Evolutionary conservation across 2,329 filamentous ascomycete species (phyloP).

Genomic region (Fusarium drepaniforme): DNA sequence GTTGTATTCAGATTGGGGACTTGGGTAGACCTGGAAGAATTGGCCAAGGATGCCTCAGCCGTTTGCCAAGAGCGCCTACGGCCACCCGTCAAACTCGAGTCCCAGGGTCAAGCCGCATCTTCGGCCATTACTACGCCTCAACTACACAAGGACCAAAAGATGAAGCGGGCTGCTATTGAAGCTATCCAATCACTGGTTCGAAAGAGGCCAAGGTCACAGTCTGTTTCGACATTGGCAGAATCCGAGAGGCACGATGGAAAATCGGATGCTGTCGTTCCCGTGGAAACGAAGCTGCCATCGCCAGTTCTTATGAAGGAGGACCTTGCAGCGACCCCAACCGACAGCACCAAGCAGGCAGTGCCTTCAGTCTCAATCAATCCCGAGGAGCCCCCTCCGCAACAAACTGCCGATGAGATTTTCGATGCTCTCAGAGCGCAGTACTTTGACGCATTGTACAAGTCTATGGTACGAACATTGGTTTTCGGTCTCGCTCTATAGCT

Average conservation of each 20-base stretch:
- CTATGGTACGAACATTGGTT: constrained; percentile 63
- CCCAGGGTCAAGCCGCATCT: constrained; percentile 32
- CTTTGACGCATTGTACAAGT: constrained; percentile 71
- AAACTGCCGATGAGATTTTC: constrained; percentile 65
- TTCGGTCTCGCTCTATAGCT: not conserved
- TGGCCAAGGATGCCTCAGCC: constrained; percentile 63
- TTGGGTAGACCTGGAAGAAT: constrained; percentile 72
- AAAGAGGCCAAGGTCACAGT: constrained; percentile 61
- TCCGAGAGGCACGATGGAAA: constrained; percentile 32
- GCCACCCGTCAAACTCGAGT: constrained; percentile 29
- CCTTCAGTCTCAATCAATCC: constrained; percentile 6
- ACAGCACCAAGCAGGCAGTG: not conserved
- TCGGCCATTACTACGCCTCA: constrained; percentile 56
- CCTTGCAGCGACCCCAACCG: not conserved
- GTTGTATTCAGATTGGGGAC: constrained; percentile 75
- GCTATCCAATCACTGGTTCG: constrained; percentile 72
- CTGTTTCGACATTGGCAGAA: constrained; percentile 53
- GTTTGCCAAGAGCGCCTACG: constrained; percentile 48
- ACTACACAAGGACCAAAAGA: constrained; percentile 63
- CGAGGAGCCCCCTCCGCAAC: constrained; percentile 43
- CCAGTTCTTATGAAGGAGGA: constrained; percentile 35
- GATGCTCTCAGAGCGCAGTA: constrained; percentile 70
- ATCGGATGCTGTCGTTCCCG: constrained; percentile 20
- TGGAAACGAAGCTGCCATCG: constrained; percentile 37
- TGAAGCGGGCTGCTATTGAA: constrained; percentile 71